Conservation (phyloP, 2,329 filamentous ascomycete species). For the Cercospora sojina region DNA sequence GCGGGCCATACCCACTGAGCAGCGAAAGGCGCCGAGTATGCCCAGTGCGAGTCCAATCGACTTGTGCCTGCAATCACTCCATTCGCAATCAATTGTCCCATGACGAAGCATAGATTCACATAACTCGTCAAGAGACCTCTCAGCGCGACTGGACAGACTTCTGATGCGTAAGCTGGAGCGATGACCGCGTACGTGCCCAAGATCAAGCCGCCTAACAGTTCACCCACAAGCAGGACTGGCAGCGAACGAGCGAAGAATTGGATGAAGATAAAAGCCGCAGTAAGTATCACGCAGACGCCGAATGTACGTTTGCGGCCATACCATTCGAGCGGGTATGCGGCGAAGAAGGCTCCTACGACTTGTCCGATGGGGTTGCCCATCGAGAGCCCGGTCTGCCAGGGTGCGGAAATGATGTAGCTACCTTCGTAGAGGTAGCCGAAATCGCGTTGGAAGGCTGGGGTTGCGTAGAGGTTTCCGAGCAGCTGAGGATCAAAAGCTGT, state of each 20-base stretch:
- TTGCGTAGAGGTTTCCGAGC: conserved; percentile 61
- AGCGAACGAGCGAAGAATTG: conserved; percentile 62
- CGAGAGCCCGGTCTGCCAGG: conserved; percentile 42
- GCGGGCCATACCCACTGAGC: conserved; percentile 47
- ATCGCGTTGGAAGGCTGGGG: conserved; percentile 57
- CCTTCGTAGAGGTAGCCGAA: conserved; percentile 55
- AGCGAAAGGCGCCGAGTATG: conserved; percentile 47
- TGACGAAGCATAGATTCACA: conserved; percentile 63
- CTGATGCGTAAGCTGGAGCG: conserved; percentile 47
- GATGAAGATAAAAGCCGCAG: conserved; percentile 58
- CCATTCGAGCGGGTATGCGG: conserved; percentile 38
- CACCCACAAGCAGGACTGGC: conserved; percentile 57
- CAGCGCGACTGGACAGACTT: conserved; percentile 58
- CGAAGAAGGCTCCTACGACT: conserved; percentile 54
- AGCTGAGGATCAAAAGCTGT: conserved; percentile 63
- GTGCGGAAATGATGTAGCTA: conserved; percentile 40
- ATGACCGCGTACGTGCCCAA: conserved; percentile 61
- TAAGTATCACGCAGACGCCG: conserved; percentile 37
- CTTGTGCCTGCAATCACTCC: conserved; percentile 42
- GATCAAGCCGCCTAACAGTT: conserved; percentile 61
- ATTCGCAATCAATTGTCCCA: conserved; percentile 58
- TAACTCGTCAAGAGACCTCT: conserved; percentile 59
- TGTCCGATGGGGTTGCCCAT: conserved; percentile 60
- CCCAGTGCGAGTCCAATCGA: conserved; percentile 40
- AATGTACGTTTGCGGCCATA: conserved; percentile 38